Evolutionary conservation across 2,329 filamentous ascomycete species (phyloP), one percentile per base, ranked within the genome.

Genomic region (Chrysoporthe puriensis): DNA sequence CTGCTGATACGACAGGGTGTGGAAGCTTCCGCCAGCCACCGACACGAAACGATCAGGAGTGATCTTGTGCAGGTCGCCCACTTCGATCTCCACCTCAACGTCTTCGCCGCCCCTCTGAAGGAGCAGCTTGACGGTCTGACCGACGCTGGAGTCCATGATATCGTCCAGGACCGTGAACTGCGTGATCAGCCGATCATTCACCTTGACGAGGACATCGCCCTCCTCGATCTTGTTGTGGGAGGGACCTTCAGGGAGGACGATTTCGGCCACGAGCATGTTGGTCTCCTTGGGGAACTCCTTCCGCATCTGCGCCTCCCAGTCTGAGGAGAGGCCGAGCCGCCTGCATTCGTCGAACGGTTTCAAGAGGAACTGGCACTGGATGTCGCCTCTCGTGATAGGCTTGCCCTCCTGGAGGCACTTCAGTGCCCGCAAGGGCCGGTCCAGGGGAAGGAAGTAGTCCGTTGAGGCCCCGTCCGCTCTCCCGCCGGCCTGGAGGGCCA

Each of bases 311-410:
- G 92, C 90, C 82, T 99, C 96, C 90, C 93, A 96, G 63, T 93
- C 87, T 0, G 94, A 85, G 1, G 88, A 93, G 69, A 99, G 83
- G 8, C 96, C 96, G 13, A 99, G 84, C 69, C 96, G 88, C 65
- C 95, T 90, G 78, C 96, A 98, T 78, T 99, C 96, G 73, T 99
- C 96, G 74, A 99, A 99, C 0, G 96, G 93, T 79, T 98, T 98
- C 70, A 99, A 86, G 64, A 98, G 86, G 86, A 96, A 99, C 77
- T 99, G 96, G 70, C 93, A 97, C 79, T 99, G 96, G 62, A 99
- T 97, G n/a, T 96, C 97, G 60, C 96, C 96, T 73, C 96, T 87
- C n/a, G 90, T 89, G 63, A 99, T 90, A 2, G 86, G 86, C 73
- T 90, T 86, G 44, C 88, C 90, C 71, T 90, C 85, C 76, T 91